Base-by-base conservation (phyloP, 2,329 filamentous ascomycete species). In the Tolypocladium ovalisporum region DNA sequence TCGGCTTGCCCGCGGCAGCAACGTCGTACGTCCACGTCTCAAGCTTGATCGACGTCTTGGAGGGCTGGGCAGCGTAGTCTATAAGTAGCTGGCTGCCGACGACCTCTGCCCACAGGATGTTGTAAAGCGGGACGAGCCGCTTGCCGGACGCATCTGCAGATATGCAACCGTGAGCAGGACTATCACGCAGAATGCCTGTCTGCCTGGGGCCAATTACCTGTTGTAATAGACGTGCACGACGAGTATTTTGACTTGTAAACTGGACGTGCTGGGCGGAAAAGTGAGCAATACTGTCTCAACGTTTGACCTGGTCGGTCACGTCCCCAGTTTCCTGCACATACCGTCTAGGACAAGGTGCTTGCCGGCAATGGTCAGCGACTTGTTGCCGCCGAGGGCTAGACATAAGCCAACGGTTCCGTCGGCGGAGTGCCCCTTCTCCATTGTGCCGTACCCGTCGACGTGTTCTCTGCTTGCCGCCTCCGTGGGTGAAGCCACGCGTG, bases 51-150 rank as follows among this genome's bases (percentile, higher is more conserved):
- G 79, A 75, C 32, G 80, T 77, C 65, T 86, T 85, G 39, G 81
- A 80, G 29, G 74, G 69, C 1, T 80, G 78, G 36, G 80, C 73
- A 52, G 90, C 90, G 70, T 90, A 94, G 55, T 87, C 83, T 67
- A 97, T 84, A 9, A 80, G 81, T 54, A 96, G 73, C 35, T 80
- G 78, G 56, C 76, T 76, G 51, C 80, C 76, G 54, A 77, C 75
- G 34, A 87, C 69, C 62, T 89, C 85, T 42, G 87, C 89, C 86
- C 90, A 95, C 54, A 97, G 84, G 60, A 97, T 75, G 68, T 96
- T 88, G 75, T 89, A 92, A 60, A 90, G 86, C 2, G 89, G 85
- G 35, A 97, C 87, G 6, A 65, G 65, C 27, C 69, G 62, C 13
- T 63, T 66, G 10, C 62, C 57, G 51, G 58, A 54, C n/a, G 60